Base-by-base conservation (phyloP, 257 asterid genomes). In the Prunella vulgaris region DNA sequence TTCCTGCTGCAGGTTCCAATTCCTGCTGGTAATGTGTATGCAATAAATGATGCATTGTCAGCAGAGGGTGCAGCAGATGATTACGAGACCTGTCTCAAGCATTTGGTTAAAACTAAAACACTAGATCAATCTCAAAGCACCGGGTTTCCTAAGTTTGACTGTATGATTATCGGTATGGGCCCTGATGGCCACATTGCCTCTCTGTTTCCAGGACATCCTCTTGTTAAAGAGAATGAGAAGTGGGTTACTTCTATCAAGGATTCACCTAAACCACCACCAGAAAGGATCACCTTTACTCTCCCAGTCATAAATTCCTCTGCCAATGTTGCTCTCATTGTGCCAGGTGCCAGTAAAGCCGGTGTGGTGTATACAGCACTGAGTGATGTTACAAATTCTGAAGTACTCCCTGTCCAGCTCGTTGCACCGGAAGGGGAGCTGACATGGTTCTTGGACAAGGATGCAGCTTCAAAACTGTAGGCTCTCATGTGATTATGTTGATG, bases 151-250 rank as follows among this genome's bases (percentile, higher is more conserved):
- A 91, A 87, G 77, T 90, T 93, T 60, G 99, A 93, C 69, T 88
- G 87, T 38, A 84, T 90, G 94, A 87, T 90, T 27, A 74, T 93
- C 82, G 97, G 99, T 21, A 93, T 93, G 96, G 99, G 97, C 13
- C 97, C 97, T 0, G 96, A 93, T 22, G 99, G 99, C 22, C 99
- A 93, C 74, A 76, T 90, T 14, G 99, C 99, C 49, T 93, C 99
- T 64, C 74, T 93, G 24, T 93, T 90, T 68, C 99, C 96, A 0
- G 96, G 87, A 49, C 99, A 93, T 66, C 93, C 86, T 65, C 93
- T 87, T 21, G 74, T 89, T 69, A 81, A 86, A 35, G 96, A 88
- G 73, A 83, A 79, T 0, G 73, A 88, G 74, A 90, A 87, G 77
- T 93, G 97, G 97, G 95, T 88, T 56, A 17, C 93, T n/a, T 88